phyloP scores from a whole-genome alignment of 1,284 basidiomycete species.

The Psilocybe mexicana region DNA sequence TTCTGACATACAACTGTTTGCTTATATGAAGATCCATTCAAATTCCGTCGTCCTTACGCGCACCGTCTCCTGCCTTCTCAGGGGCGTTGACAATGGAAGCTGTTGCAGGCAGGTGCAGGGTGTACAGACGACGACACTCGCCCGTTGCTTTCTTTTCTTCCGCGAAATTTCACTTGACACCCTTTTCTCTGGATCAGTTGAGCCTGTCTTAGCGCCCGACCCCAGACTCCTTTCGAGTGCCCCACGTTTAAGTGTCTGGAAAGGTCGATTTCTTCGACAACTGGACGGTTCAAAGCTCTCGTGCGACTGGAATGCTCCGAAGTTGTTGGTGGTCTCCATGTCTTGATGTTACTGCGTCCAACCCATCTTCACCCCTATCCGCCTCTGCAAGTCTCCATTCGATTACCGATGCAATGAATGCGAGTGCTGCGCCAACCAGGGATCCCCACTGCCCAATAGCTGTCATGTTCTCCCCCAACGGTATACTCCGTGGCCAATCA shows the following conservation, averaged over 20 bases:
- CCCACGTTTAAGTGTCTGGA: no score
- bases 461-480: conserved; percentile 7
- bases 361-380: neutral
- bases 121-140: no score
- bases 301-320: neutral
- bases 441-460: conserved; percentile 14
- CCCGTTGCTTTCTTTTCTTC: no score
- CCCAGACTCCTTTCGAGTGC: no score
- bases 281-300: neutral
- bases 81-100: neutral
- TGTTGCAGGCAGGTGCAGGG: no score
- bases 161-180: no score
- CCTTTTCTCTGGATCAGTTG: no score
- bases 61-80: neutral
- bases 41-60: neutral
- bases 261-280: no score
- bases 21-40: neutral
- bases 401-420: conserved; percentile 8
- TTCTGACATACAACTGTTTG: neutral
- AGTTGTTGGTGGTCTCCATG: neutral
- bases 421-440: conserved; percentile 10
- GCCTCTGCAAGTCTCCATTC: conserved; percentile 2
- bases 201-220: no score
- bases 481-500: conserved; percentile 6
- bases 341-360: neutral